Conservation (phyloP, 2,329 filamentous ascomycete genomes). For the Exophiala sp. region DNA sequence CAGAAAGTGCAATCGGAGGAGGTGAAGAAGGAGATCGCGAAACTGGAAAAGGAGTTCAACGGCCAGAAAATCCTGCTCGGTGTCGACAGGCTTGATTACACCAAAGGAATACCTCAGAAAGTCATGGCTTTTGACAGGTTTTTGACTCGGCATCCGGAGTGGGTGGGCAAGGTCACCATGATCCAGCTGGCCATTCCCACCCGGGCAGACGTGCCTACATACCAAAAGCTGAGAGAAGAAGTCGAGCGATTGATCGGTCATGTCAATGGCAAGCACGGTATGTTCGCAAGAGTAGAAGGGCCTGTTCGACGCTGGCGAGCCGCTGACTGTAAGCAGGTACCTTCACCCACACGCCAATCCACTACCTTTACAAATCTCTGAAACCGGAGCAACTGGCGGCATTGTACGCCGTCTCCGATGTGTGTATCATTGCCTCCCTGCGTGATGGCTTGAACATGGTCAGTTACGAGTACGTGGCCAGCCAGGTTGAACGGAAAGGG, state of each 20-base stretch:
- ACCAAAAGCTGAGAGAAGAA: constrained; percentile 83
- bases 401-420: constrained; percentile 80
- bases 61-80: constrained; percentile 88
- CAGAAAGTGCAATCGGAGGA: constrained; percentile 70
- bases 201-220: constrained; percentile 79
- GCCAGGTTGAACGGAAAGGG: constrained; percentile 76
- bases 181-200: constrained; percentile 92
- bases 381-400: constrained; percentile 91
- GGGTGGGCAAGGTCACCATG: constrained; percentile 86
- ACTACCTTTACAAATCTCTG: constrained; percentile 91
- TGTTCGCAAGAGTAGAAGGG: neutral
- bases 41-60: constrained; percentile 74
- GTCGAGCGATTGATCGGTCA: constrained; percentile 88
- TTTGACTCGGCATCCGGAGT: constrained; percentile 83
- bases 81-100: constrained; percentile 90
- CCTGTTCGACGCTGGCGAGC: neutral
- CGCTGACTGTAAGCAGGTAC: constrained; percentile 51
- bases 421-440: constrained; percentile 80
- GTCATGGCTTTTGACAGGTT: constrained; percentile 88
- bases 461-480: constrained; percentile 93
- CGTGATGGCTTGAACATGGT: constrained; percentile 97
- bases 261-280: constrained; percentile 85
- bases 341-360: constrained; percentile 82
- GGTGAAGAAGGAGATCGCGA: constrained; percentile 72
- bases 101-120: constrained; percentile 94